Conservation (phyloP, 2,329 filamentous ascomycete genomes). For the Aspergillus fumigatus region DNA sequence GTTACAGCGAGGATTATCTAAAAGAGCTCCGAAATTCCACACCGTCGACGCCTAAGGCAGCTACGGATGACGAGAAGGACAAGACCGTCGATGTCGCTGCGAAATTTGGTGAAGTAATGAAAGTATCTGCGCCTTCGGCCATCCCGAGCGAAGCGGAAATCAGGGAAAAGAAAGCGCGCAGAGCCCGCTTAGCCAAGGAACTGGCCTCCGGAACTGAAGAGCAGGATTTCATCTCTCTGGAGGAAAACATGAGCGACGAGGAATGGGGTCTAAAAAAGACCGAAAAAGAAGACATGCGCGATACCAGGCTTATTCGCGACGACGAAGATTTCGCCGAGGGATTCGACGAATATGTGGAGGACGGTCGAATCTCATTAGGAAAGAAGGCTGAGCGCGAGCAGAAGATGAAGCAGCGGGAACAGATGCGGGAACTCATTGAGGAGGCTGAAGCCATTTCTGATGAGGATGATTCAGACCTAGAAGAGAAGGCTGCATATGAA, state of each 20-base stretch:
- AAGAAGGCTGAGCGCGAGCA: conserved; percentile 72
- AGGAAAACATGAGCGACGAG: conserved; percentile 36
- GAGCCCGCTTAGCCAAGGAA: conserved; percentile 73
- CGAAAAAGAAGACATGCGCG: conserved; percentile 59
- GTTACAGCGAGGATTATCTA: conserved; percentile 81
- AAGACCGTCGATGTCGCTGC: conserved; percentile 51
- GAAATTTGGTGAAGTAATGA: conserved; percentile 45
- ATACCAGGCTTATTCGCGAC: conserved; percentile 72
- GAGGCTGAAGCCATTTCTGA: conserved; percentile 66
- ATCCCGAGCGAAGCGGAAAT: conserved; percentile 85
- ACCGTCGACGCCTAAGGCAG: conserved; percentile 67
- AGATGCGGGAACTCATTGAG: conserved; percentile 80
- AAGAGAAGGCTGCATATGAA: conserved; percentile 75
- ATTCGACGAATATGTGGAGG: conserved; percentile 86
- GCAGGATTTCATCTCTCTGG: conserved; percentile 47
- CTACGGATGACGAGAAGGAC: conserved; percentile 39
- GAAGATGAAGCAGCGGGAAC: conserved; percentile 59
- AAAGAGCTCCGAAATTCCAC: conserved; percentile 82
- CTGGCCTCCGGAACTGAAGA: conserved; percentile 56
- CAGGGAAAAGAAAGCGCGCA: conserved; percentile 81
- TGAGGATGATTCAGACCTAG: conserved; percentile 60
- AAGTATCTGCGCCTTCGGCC: conserved; percentile 30
- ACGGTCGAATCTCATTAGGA: conserved; percentile 73
- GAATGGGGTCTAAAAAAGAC: conserved; percentile 44
- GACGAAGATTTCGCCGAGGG: conserved; percentile 93